Base-by-base conservation (phyloP, 176 grass and related monocot species). In the Tuctoria greenei region DNA sequence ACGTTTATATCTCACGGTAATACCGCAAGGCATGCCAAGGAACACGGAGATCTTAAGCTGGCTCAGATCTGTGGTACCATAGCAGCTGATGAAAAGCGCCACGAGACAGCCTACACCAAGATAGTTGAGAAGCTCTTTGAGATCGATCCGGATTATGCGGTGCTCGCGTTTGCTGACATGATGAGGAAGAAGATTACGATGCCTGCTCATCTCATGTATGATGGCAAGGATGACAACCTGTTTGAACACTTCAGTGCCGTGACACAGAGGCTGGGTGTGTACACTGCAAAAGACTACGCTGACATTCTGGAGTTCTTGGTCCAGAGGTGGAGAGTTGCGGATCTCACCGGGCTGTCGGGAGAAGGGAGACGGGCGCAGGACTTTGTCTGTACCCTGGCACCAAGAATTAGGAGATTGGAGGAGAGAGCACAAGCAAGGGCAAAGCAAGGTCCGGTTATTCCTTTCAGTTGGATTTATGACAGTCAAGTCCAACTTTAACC, bases 1-100 rank as follows among this genome's bases (percentile, higher is more conserved):
- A 93, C 90, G n/a, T 93, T 90, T 74, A 83, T 93, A 68, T 93
- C 90, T 24, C 87, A 93, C 73, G 86, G 90, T 21, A 93, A 90
- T 73, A 93, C 90, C 0, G 90, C 90, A 35, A 88, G 86, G 60
- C 87, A 87, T 26, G 90, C 87, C 26, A 93, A 90, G 83, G 71
- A 84, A 49, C 87, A 84, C 44, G 90, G 90, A 26, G 87, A 90
- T 56, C 79, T 90, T 38, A 93, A 93, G 73, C 80, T 93, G 46
- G 87, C 90, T 34, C 87, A 93, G 83, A 89, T 93, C 41, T 90
- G 90, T 67, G 87, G 90, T 42, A 81, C 79, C 0, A 93, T 93
- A 72, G 90, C 90, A 80, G 83, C 90, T 47, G 90, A 93, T 66
- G 90, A 93, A 61, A 93, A 93, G 79, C 90, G 90, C 25, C 90